phyloP scores from a whole-genome alignment of 768 basidiomycete species.

The Pleurotus giganteus region DNA sequence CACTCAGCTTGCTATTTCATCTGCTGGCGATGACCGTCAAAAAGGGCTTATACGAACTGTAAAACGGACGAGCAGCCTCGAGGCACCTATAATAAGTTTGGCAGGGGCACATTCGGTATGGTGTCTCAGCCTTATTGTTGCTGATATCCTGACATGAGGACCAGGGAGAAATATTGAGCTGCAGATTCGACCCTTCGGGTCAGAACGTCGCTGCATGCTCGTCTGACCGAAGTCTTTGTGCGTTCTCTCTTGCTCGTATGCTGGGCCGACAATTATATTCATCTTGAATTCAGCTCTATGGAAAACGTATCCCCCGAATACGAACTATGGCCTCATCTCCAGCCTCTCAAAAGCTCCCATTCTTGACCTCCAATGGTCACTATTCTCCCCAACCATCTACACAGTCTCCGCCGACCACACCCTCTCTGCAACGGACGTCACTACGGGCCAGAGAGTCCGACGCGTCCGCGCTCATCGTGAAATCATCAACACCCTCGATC shows the following conservation, averaged over 20 bases:
- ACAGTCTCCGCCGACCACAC: conserved; percentile 91
- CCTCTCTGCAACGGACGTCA: conserved; percentile 71
- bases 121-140: conserved; percentile 10
- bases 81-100: conserved; percentile 92
- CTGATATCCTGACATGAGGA: not conserved
- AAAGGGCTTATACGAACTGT: conserved; percentile 83
- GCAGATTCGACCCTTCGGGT: conserved; percentile 92
- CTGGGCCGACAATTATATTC: not conserved
- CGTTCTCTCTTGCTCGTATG: conserved; percentile 29
- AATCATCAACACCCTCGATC: conserved; percentile 86
- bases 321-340: conserved; percentile 85
- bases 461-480: conserved; percentile 88
- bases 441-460: conserved; percentile 77
- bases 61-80: conserved; percentile 88
- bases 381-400: conserved; percentile 70
- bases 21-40: conserved; percentile 65
- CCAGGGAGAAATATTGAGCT: conserved; percentile 81
- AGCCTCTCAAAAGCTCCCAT: conserved; percentile 88
- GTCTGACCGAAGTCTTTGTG: conserved; percentile 86
- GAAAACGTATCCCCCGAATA: conserved; percentile 90
- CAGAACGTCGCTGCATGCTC: conserved; percentile 93
- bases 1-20: conserved; percentile 77
- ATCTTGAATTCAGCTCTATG: conserved; percentile 60
- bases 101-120: conserved; percentile 84
- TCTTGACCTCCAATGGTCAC: conserved; percentile 89